Base-by-base conservation (phyloP, 2,329 filamentous ascomycete species). In the Metarhizium brunneum region DNA sequence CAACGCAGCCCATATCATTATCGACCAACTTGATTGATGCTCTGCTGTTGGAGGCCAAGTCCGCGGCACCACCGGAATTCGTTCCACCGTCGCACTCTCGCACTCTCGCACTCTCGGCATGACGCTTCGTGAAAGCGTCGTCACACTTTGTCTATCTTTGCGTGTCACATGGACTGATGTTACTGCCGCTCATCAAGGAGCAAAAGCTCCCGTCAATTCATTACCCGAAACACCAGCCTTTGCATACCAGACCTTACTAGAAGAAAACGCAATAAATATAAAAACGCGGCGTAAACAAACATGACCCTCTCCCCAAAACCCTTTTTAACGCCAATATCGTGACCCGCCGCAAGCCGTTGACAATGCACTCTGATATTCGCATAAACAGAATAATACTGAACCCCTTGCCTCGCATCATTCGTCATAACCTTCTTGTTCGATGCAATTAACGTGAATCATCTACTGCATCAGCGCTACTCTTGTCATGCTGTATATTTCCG, bases 401-500 rank as follows among this genome's bases (percentile, higher is more conserved):
- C 14, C 36, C 20, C 8, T 45, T 11, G 25, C 8, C 8, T 45
- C 25, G 25, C 8, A 48, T 29, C 45, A 30, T 48, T 48, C 45
- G 20, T 48, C 45, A 29, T 30, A 48, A 48, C 25, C 10, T 20
- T 18, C 11, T 48, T 29, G 20, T 30, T n/a, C 45, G 40, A 54
- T 56, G 52, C 55, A 54, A 32, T 51, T 47, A 48, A 50, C 50
- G 40, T n/a, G 32, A 30, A 54, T 54, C 52, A 40, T 43, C 45
- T 16, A 32, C 16, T 47, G 38, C 30, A 30, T 53, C 8, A 51
- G 50, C 38, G 45, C 50, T 30, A 43, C 8, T 20, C 20, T 50
- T 38, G 42, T 32, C 32, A 35, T 51, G 52, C 54, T 52, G 55
- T 56, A 51, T 48, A 47, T 40, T 54, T 38, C 25, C 11, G 20